Conservation (phyloP, 805 yeast genomes). For the Yarrowia bubula region DNA sequence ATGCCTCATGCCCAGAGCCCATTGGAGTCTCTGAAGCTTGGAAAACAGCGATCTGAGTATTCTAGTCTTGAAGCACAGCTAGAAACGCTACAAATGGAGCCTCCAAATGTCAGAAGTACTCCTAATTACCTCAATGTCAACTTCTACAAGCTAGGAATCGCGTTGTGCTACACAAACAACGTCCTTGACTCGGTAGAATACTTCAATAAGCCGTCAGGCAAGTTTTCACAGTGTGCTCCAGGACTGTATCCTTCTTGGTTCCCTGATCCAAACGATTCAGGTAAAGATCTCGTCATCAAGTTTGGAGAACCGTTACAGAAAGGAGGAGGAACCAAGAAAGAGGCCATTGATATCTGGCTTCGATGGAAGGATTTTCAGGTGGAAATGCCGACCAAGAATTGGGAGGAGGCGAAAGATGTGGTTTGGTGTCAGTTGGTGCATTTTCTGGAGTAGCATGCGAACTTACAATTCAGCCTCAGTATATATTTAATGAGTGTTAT, state of each 20-base stretch:
- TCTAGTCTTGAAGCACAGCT: not conserved
- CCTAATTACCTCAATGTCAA: constrained; percentile 5
- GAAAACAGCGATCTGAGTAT: not conserved
- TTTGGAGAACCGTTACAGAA: constrained; percentile 46
- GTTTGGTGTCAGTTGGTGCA: constrained; percentile 39
- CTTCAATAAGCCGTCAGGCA: constrained; percentile 35
- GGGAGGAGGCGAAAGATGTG: constrained; percentile 41
- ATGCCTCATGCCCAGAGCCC: not conserved
- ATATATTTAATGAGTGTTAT: no score
- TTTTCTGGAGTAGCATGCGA: constrained; percentile 28
- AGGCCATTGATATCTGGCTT: constrained; percentile 44
- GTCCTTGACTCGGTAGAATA: constrained; percentile 42
- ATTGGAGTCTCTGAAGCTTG: not conserved
- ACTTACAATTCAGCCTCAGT: not conserved
- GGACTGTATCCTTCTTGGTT: constrained; percentile 27
- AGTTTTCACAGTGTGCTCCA: constrained; percentile 8
- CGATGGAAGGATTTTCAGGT: constrained; percentile 43
- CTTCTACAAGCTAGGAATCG: constrained; percentile 32
- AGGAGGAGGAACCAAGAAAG: constrained; percentile 42
- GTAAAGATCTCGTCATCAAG: constrained; percentile 37
- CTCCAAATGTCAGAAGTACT: not conserved
- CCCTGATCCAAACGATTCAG: constrained; percentile 36
- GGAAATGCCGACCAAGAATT: constrained; percentile 40
- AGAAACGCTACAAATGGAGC: not conserved
- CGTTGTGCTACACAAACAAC: constrained; percentile 27